Base-by-base conservation (phyloP, 2,329 filamentous ascomycete species). In the Fusarium luffae region DNA sequence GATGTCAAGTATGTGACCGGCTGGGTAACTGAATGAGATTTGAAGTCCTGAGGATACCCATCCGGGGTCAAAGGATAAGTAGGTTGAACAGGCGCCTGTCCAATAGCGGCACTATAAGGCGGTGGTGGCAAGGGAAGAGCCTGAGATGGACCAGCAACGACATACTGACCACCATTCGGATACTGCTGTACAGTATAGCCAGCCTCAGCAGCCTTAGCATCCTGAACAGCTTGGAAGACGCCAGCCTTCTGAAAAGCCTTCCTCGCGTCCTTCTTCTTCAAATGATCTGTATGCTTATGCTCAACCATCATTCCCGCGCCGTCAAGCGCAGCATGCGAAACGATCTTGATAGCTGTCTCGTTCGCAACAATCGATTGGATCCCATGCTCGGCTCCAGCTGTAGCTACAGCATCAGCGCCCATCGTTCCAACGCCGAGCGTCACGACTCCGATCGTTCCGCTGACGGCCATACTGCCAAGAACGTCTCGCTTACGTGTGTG, bases 401-500 rank as follows among this genome's bases (percentile, higher is more conserved):
- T 77, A 3, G 77, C 77, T 7, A 82, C 65, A 4, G 77, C 75
- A 42, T 81, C 79, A 1, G 80, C 79, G 1, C 76, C 80, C 50
- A 77, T 74, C 0, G 71, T 73, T 4, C 80, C 79, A 0, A 81
- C 71, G 0, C 80, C 80, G 0, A 82, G 72, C 0, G 80, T 82
- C 0, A 81, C 72, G 1, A 78, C 75, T 4, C 77, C 75, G 16
- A 82, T 76, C 0, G 78, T 79, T 1, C 79, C 80, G 19, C 79
- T 78, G 7, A 82, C 71, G 0, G 80, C 79, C 72, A 81, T 77
- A 16, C 80, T 80, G 2, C 77, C 79, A 0, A 84, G 58, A 0
- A 83, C 80, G 57, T 81, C 80, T 3, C 80, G 74, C 55, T 82
- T 83, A 48, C 82, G 77, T 0, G 80, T 81, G 27, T 78, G 75